Conservation (phyloP, 2,329 filamentous ascomycete genomes). For the Fusarium camptoceras region DNA sequence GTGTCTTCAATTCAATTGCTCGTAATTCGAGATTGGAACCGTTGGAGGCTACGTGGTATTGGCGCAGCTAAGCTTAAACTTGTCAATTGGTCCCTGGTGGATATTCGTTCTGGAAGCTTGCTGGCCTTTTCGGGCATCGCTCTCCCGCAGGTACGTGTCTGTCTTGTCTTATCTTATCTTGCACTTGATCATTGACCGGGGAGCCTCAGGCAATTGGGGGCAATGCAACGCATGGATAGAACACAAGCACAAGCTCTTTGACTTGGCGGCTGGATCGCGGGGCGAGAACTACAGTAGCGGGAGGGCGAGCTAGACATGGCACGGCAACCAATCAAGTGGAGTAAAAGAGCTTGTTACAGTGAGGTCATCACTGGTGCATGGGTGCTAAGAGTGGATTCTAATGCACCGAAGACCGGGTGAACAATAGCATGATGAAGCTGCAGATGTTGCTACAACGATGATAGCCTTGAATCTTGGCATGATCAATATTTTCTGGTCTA, state of each 20-base stretch:
- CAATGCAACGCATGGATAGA: neutral
- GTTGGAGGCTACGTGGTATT: slow-evolving; percentile 19
- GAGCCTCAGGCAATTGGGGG: neutral
- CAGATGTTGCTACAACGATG: slow-evolving; percentile 1
- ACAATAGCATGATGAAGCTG: slow-evolving; percentile 4
- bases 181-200: slow-evolving; percentile 2
- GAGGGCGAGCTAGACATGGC: slow-evolving; percentile 2
- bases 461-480: neutral
- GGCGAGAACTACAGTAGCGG: slow-evolving; percentile 25
- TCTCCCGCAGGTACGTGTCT: slow-evolving; percentile 37
- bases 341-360: slow-evolving; percentile 30
- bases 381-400: slow-evolving; percentile 20
- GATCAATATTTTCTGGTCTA: neutral
- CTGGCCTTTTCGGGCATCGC: slow-evolving; percentile 46
- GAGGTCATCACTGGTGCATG: slow-evolving; percentile 42
- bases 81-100: slow-evolving; percentile 19
- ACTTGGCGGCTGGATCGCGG: slow-evolving; percentile 21
- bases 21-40: neutral
- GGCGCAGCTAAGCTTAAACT: slow-evolving; percentile 7
- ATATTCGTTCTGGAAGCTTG: slow-evolving; percentile 44
- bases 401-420: neutral
- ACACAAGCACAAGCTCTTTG: slow-evolving; percentile 16
- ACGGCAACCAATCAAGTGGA: slow-evolving; percentile 34
- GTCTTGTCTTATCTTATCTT: slow-evolving; percentile 3
- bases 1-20: neutral